phyloP scores from a whole-genome alignment of 164 flowering plant species.

The Berberis vulgaris region DNA sequence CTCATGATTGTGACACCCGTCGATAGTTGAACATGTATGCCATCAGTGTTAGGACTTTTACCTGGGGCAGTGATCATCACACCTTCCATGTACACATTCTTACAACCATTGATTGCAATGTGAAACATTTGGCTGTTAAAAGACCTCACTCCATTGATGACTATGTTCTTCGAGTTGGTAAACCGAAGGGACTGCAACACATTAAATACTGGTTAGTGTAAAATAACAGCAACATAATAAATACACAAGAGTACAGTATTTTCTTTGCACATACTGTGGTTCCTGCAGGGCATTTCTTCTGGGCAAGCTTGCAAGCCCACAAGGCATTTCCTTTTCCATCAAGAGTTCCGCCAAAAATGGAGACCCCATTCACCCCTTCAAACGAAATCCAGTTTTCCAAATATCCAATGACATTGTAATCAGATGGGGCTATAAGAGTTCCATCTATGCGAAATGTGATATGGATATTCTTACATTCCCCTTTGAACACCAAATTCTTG shows the following conservation, averaged over 20 bases:
- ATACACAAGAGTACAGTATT: background rate
- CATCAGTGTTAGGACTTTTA: constrained; percentile 14
- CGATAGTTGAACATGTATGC: constrained; percentile 8
- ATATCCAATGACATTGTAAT: constrained; percentile 14
- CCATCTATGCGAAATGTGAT: constrained; percentile 19
- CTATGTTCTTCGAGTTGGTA: constrained; percentile 16
- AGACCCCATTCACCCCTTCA: constrained; percentile 24
- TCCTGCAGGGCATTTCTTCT: constrained; percentile 33
- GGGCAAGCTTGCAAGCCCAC: constrained; percentile 42
- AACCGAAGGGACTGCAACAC: constrained; percentile 19
- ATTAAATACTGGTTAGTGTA: background rate
- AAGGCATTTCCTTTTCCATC: constrained; percentile 38
- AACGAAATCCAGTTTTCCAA: constrained; percentile 43
- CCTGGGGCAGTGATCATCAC: constrained; percentile 4
- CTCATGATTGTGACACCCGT: constrained; percentile 7
- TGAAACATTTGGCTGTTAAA: constrained; percentile 39
- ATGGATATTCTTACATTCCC: constrained; percentile 11
- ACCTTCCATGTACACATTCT: constrained; percentile 19
- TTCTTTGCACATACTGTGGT: constrained; percentile 29
- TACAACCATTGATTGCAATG: constrained; percentile 23
- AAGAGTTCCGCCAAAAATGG: constrained; percentile 41
- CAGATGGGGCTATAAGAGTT: constrained; percentile 24
- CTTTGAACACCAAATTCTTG: constrained; percentile 2
- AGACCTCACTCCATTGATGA: constrained; percentile 30
- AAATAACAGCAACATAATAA: background rate